Percentiles rank a stretch among this genome's conserved stretches.
Evolutionary conservation across 2,329 filamentous ascomycete species (phyloP).

Genomic region (Talaromyces sp.): DNA sequence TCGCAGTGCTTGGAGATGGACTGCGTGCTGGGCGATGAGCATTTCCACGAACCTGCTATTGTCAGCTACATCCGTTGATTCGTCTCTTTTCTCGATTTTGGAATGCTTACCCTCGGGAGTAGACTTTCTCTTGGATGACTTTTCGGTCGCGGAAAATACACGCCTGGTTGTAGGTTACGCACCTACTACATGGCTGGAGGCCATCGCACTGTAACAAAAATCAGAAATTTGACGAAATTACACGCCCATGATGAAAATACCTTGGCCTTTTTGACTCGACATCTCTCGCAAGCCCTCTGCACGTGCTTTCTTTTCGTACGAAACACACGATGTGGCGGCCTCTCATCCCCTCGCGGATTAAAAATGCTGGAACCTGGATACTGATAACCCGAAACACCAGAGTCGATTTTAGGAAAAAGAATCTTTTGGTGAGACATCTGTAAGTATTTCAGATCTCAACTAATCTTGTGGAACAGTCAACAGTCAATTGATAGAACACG

Average conservation of each 20-base stretch:
- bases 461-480: conserved; percentile 14
- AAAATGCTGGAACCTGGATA: conserved; percentile 33
- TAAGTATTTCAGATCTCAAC: conserved; percentile 23
- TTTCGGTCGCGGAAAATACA: conserved; percentile 47
- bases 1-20: conserved; percentile 45
- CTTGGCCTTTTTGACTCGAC: conserved; percentile 48
- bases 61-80: background rate
- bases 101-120: conserved; percentile 41
- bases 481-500: conserved; percentile 4
- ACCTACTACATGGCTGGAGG: conserved; percentile 47
- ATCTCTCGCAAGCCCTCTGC: conserved; percentile 47
- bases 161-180: conserved; percentile 44
- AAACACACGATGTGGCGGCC: conserved; percentile 41
- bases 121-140: conserved; percentile 45
- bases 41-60: conserved; percentile 43
- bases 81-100: background rate
- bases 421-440: conserved; percentile 47
- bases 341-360: conserved; percentile 33
- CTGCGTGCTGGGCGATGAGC: conserved; percentile 45
- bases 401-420: conserved; percentile 36
- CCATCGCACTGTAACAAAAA: conserved; percentile 41
- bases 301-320: conserved; percentile 48
- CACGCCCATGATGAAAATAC: conserved; percentile 23
- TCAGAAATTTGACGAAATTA: background rate
- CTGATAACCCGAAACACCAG: conserved; percentile 21